Evolutionary conservation across 2,329 filamentous ascomycete genomes (phyloP).

Genomic region (Cercospora canescens): DNA sequence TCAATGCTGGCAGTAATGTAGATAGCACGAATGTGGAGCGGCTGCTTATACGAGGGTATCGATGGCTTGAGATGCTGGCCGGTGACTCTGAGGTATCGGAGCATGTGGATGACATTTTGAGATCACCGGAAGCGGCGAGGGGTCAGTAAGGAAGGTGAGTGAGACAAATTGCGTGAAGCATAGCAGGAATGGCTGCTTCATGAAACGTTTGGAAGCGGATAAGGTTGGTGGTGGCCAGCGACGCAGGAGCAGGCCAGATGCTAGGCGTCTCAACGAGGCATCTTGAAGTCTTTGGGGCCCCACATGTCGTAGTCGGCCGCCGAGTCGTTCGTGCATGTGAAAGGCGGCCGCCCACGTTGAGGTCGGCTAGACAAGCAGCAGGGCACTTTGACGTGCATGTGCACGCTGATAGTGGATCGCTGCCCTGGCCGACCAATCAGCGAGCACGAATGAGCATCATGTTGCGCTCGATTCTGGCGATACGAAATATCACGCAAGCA

Average conservation of each 20-base stretch:
- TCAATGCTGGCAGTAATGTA: conserved; percentile 54
- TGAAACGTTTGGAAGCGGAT: conserved; percentile 1
- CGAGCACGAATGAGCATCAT: conserved; percentile 2
- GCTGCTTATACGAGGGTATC: background rate
- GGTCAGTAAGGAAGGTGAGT: background rate
- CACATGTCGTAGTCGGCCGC: background rate
- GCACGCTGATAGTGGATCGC: conserved; percentile 1
- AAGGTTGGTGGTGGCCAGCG: background rate
- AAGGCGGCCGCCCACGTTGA: conserved; percentile 15
- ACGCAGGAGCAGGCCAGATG: background rate
- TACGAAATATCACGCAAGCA: conserved; percentile 1
- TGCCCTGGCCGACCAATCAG: conserved; percentile 4
- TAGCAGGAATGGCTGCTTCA: background rate
- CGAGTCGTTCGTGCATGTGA: conserved; percentile 18
- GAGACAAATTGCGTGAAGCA: background rate
- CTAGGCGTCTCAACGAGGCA: background rate
- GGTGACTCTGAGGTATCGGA: background rate
- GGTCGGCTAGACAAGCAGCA: conserved; percentile 7
- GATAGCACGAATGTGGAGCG: conserved; percentile 50
- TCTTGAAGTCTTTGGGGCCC: background rate
- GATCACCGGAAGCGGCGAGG: background rate
- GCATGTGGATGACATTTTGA: conserved; percentile 2
- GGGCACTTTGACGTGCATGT: conserved; percentile 15
- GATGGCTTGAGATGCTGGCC: background rate
- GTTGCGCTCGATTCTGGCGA: conserved; percentile 1